Conservation (phyloP, 352 stramenopile genomes). For the Phytopythium kandeliae region DNA sequence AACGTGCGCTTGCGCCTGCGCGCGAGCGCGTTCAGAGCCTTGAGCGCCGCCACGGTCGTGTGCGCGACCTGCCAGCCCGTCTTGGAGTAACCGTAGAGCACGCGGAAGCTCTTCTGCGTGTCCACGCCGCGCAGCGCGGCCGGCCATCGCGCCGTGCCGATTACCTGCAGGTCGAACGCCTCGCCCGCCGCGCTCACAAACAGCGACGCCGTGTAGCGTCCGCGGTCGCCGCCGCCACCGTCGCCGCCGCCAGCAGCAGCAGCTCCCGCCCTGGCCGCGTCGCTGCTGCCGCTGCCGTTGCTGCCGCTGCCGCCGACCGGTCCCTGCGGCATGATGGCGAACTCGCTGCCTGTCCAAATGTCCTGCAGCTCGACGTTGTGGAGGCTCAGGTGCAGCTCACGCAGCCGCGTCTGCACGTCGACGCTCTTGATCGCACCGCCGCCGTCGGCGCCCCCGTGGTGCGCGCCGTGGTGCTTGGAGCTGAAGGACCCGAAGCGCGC, state of each 20-base stretch:
- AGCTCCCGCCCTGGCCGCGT: constrained; percentile 8
- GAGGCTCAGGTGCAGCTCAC: constrained; percentile 73
- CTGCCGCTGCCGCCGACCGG: not conserved
- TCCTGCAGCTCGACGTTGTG: constrained; percentile 56
- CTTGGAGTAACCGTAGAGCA: constrained; percentile 80
- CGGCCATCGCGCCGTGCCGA: constrained; percentile 57
- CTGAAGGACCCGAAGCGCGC: constrained; percentile 81
- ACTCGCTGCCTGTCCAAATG: constrained; percentile 77
- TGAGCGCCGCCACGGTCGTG: constrained; percentile 75
- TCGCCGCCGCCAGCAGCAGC: not conserved
- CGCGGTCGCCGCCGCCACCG: constrained; percentile 11
- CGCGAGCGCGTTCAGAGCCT: constrained; percentile 67
- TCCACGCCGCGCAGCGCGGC: constrained; percentile 57
- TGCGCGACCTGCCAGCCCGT: constrained; percentile 75
- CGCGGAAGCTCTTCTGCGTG: constrained; percentile 52
- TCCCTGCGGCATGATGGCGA: constrained; percentile 62
- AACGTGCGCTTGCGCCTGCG: constrained; percentile 72
- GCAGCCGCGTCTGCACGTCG: constrained; percentile 79
- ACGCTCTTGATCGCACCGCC: constrained; percentile 79
- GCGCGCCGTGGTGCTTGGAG: constrained; percentile 51
- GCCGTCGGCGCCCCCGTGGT: constrained; percentile 14
- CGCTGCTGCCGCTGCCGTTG: constrained; percentile 9
- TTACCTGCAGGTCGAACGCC: constrained; percentile 79
- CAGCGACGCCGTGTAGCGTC: constrained; percentile 67
- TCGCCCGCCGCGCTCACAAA: constrained; percentile 74